These are phyloP conservation scores for Calonectria hawksworthii DNA, from an alignment of 2,329 filamentous ascomycete species.

Conservation along the genomic window DNA sequence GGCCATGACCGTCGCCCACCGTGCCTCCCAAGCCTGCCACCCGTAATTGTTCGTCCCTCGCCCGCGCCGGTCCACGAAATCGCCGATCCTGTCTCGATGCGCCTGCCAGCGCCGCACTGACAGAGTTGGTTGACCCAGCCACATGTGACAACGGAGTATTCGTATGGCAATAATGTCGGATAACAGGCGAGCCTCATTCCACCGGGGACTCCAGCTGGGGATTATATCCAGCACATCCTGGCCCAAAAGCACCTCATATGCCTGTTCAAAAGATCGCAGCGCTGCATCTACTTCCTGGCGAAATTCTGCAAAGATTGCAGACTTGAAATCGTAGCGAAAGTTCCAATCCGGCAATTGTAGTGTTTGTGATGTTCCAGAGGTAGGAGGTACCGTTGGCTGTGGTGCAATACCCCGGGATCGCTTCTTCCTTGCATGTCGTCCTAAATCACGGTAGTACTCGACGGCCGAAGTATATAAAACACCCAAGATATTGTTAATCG, in stretches of 20 bases:
- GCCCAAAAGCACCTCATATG: conserved; percentile 86
- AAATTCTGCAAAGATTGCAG: conserved; percentile 91
- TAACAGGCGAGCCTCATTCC: conserved; percentile 92
- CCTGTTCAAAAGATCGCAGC: conserved; percentile 86
- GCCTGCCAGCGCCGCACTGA: conserved; percentile 85
- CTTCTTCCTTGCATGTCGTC: conserved; percentile 93
- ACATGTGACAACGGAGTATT: conserved; percentile 85
- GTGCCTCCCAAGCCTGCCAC: conserved; percentile 93
- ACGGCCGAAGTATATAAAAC: conserved; percentile 81
- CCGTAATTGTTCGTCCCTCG: conserved; percentile 91
- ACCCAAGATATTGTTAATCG: conserved; percentile 79
- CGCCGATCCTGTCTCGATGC: conserved; percentile 80
- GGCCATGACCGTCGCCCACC: conserved; percentile 76
- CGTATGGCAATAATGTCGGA: conserved; percentile 87
- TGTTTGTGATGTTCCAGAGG: conserved; percentile 86
- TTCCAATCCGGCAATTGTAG: conserved; percentile 92
- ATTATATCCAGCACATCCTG: conserved; percentile 90
- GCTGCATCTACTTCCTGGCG: conserved; percentile 93
- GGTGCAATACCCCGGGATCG: conserved; percentile 83
- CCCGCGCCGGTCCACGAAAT: conserved; percentile 85
- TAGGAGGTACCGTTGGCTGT: conserved; percentile 85
- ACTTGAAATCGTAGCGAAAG: conserved; percentile 94
- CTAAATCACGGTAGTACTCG: conserved; percentile 94
- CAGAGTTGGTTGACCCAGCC: conserved; percentile 82
- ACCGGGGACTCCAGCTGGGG: conserved; percentile 89